Base-by-base conservation (phyloP, 1,284 basidiomycete genomes). In the Exsudoporus floridanus region DNA sequence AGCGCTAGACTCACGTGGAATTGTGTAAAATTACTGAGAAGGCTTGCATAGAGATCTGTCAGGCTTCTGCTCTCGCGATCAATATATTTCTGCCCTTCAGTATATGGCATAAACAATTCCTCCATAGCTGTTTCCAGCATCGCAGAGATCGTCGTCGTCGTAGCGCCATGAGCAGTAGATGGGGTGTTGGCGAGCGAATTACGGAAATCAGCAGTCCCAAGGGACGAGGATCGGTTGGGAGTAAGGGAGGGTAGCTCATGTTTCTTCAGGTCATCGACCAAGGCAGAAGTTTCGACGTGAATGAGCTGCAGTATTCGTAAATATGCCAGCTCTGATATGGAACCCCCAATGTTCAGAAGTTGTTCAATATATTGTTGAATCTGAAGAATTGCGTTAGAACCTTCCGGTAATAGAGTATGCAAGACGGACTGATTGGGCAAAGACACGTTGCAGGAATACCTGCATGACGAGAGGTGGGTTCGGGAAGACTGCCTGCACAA, bases 381-480 rank as follows among this genome's bases (percentile, higher is more conserved):
- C 94, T 96, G 62, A 36, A 37, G 35, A 28, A 37, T n/a, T 4
- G 33, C 9, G 46, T 63, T 10, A 64, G 55, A 40, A 46, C 28
- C 36, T 49, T 45, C 38, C 21, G 19, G 13, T 13, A 38, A n/a
- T 19, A 39, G 37, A 27, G 27, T 14, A 21, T 21, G 6, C 12
- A 35, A 30, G 36, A 71, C 88, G 63, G 65, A 95, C 94, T 21
- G 95, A 94, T 77, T 99, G 97, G 0, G 95, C 96, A 73, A 99
- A 99, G 0, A 99, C 93, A 35, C 97, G 82, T 69, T 98, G 97
- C 37, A 99, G 73, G 72, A 99, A 99, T 7, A 98, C 95, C 71
- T 98, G 94, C 94, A 99, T 96, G 14, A 99, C 97, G n/a, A 94
- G 83, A 9, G 90, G 84, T 10, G 97, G 96, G 60, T 94, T 94